Evolutionary conservation across 257 asterid genomes (phyloP).

Genomic region (Jasminum sambac): DNA sequence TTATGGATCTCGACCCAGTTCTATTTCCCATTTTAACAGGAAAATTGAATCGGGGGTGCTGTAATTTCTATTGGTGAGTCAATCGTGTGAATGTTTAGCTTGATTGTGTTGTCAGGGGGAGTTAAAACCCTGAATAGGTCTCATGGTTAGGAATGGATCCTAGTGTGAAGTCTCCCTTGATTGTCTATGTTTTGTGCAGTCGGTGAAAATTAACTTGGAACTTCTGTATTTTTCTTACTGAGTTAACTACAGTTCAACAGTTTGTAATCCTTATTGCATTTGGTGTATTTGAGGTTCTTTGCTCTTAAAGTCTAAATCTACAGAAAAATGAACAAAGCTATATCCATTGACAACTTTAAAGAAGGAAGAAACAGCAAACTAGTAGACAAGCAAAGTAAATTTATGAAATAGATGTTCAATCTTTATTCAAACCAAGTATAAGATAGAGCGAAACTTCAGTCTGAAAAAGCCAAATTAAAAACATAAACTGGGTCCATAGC

Average conservation of each 20-base stretch:
- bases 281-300: too few species aligned
- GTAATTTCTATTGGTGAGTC: slow-evolving; percentile 24
- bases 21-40: slow-evolving; percentile 56
- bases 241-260: neutral
- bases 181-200: slow-evolving; percentile 23
- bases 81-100: slow-evolving; percentile 28
- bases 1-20: slow-evolving; percentile 34
- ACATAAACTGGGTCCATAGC: neutral
- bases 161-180: slow-evolving; percentile 29
- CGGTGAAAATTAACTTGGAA: slow-evolving; percentile 24
- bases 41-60: slow-evolving; percentile 37
- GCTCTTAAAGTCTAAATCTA: too few species aligned
- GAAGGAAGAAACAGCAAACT: neutral
- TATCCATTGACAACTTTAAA: too few species aligned
- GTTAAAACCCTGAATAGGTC: slow-evolving; percentile 28
- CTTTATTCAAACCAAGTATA: neutral
- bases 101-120: slow-evolving; percentile 31
- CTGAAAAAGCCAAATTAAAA: slow-evolving; percentile 11
- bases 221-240: slow-evolving; percentile 25
- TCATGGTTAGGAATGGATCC: slow-evolving; percentile 53
- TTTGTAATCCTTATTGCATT: neutral
- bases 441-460: slow-evolving; percentile 1
- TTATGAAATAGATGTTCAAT: neutral
- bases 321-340: too few species aligned
- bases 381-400: neutral